Evolutionary conservation across 2,329 filamentous ascomycete genomes (phyloP).

Genomic region (Apiospora kogelbergensis): DNA sequence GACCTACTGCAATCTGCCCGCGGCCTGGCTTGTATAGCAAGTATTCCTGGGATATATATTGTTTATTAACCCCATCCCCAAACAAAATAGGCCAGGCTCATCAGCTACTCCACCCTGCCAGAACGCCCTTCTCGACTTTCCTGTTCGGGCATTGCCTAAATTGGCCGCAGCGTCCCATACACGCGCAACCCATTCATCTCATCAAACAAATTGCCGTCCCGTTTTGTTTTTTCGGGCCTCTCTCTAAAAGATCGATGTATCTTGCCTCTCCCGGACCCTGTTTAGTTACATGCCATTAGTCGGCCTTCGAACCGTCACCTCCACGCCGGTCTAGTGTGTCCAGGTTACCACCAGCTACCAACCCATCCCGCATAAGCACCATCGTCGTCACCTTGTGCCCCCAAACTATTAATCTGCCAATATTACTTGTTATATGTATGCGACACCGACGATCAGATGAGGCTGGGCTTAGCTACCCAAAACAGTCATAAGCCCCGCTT

Average conservation of each 20-base stretch:
- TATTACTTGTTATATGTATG: conserved; percentile 31
- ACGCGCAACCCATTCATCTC: conserved; percentile 30
- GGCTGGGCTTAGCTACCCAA: conserved; percentile 34
- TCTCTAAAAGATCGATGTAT: neutral
- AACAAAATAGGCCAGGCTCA: conserved; percentile 44
- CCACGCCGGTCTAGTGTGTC: neutral
- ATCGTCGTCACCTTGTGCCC: neutral
- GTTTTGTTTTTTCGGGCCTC: conserved; percentile 21
- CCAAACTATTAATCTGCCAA: conserved; percentile 2
- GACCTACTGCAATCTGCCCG: conserved; percentile 23
- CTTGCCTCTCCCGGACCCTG: conserved; percentile 28
- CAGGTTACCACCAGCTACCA: neutral
- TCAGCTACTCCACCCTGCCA: conserved; percentile 42
- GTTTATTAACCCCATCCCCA: conserved; percentile 24
- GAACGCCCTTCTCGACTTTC: conserved; percentile 36
- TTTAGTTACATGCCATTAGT: conserved; percentile 20
- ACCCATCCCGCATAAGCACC: conserved; percentile 2
- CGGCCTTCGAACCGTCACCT: conserved; percentile 11
- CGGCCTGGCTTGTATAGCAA: conserved; percentile 35
- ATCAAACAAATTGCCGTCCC: conserved; percentile 31
- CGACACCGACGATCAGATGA: conserved; percentile 35
- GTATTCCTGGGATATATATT: conserved; percentile 45
- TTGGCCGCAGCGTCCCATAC: conserved; percentile 23
- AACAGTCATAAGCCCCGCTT: conserved; percentile 36
- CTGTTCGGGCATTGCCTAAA: conserved; percentile 42